Evolutionary conservation across 1,139 yeast species (phyloP).

Genomic region (Taiozyma sp.): DNA sequence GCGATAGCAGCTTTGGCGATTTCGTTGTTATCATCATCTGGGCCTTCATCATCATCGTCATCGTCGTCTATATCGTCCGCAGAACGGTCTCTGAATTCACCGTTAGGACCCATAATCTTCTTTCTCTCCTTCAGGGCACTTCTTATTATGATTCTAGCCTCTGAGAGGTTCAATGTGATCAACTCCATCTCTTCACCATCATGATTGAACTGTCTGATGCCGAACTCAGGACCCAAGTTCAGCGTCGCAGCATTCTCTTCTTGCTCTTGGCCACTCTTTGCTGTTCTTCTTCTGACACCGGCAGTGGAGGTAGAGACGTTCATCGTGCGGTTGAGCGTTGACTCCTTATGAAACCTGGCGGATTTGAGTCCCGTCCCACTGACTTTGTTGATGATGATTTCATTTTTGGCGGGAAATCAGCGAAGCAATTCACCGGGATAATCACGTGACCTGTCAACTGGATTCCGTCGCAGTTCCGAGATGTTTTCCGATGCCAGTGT

Average conservation of each 20-base stretch:
- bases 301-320: constrained; percentile 87
- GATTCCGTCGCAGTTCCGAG: neutral
- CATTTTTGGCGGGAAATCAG: too few relatives aligned
- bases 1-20: constrained; percentile 68
- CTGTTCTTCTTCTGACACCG: constrained; percentile 74
- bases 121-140: constrained; percentile 85
- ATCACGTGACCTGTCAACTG: neutral
- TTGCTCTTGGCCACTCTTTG: constrained; percentile 62
- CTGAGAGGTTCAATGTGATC: constrained; percentile 82
- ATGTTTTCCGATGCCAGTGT: neutral
- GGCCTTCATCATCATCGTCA: constrained; percentile 28
- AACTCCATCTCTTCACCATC: constrained; percentile 73
- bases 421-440: too few relatives aligned
- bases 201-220: constrained; percentile 72
- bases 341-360: neutral
- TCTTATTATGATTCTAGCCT: constrained; percentile 83
- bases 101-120: constrained; percentile 39
- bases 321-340: constrained; percentile 36
- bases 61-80: constrained; percentile 31
- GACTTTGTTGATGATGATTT: too few relatives aligned
- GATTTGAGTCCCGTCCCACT: too few relatives aligned
- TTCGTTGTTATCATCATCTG: constrained; percentile 49
- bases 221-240: constrained; percentile 91
- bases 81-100: constrained; percentile 29
- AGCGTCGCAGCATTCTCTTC: constrained; percentile 89